phyloP scores from a whole-genome alignment of 495 filamentous ascomycete species.

The Penicillium pancosmium region DNA sequence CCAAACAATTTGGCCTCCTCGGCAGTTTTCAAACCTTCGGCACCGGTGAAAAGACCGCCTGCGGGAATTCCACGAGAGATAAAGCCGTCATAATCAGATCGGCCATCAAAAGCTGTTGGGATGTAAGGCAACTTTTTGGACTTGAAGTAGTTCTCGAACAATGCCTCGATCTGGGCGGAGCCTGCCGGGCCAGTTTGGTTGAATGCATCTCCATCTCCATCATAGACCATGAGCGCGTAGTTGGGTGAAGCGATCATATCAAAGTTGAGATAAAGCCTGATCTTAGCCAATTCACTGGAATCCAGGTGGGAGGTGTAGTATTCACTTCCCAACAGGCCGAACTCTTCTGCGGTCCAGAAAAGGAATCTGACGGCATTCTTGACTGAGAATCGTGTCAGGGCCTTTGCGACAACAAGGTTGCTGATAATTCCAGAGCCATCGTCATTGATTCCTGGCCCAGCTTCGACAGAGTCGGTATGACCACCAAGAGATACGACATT shows the following conservation, averaged over 20 bases:
- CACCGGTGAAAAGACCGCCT: slow-evolving; percentile 71
- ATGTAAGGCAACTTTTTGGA: slow-evolving; percentile 42
- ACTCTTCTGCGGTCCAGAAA: slow-evolving; percentile 71
- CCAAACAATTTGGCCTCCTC: slow-evolving; percentile 60
- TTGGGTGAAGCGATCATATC: slow-evolving; percentile 81
- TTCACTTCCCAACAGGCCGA: slow-evolving; percentile 64
- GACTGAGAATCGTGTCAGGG: slow-evolving; percentile 58
- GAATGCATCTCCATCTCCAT: slow-evolving; percentile 67
- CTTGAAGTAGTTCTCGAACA: slow-evolving; percentile 65
- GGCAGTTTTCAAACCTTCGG: slow-evolving; percentile 66
- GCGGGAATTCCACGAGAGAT: slow-evolving; percentile 62
- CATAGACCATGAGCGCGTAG: slow-evolving; percentile 68
- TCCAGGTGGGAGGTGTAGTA: slow-evolving; percentile 57
- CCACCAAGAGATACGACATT: slow-evolving; percentile 66
- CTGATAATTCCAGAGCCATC: slow-evolving; percentile 67
- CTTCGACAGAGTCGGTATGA: slow-evolving; percentile 70
- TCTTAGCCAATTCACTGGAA: slow-evolving; percentile 53
- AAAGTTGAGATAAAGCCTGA: slow-evolving; percentile 73
- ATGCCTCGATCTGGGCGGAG: slow-evolving; percentile 61
- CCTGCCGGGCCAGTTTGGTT: slow-evolving; percentile 64
- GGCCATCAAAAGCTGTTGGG: slow-evolving; percentile 61
- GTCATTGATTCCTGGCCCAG: slow-evolving; percentile 67
- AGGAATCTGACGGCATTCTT: slow-evolving; percentile 71
- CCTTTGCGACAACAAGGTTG: slow-evolving; percentile 63
- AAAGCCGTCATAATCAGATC: slow-evolving; percentile 72